phyloP scores from a whole-genome alignment of 257 asterid species.

The Primulina huaijiensis region DNA sequence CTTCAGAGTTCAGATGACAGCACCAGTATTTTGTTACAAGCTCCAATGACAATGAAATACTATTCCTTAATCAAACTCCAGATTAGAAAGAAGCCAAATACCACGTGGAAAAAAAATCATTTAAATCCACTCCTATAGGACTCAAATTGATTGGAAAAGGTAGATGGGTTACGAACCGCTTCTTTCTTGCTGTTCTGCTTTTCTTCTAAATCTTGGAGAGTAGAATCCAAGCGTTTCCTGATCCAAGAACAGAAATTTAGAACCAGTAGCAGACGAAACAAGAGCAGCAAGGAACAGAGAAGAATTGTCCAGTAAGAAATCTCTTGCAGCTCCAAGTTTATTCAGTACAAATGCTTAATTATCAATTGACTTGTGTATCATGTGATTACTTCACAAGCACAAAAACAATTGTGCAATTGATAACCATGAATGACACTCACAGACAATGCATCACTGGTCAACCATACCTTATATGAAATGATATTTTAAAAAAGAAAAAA shows the following conservation, averaged over 20 bases:
- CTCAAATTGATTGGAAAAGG: neutral
- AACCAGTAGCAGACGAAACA: neutral
- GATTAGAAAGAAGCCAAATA: neutral
- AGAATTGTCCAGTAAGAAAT: constrained; percentile 3
- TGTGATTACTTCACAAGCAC: neutral
- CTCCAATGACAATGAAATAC: neutral
- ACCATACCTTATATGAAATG: neutral
- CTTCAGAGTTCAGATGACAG: neutral
- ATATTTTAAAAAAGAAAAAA: too few relatives aligned
- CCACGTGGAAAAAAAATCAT: neutral
- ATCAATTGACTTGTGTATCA: constrained; percentile 5
- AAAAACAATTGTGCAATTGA: neutral
- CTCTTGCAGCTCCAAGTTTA: constrained; percentile 15
- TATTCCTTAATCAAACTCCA: neutral
- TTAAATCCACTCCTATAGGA: neutral
- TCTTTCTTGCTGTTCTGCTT: constrained; percentile 93
- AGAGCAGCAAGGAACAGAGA: constrained; percentile 17
- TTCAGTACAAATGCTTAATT: neutral
- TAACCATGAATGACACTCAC: neutral
- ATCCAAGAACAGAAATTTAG: constrained; percentile 16
- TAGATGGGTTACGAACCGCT: constrained; percentile 50
- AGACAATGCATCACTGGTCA: neutral
- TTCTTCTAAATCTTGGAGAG: constrained; percentile 89
- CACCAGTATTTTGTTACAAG: neutral
- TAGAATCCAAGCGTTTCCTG: constrained; percentile 85